Evolutionary conservation across 179 eudicot genomes (phyloP), one percentile per base, ranked within the genome.

Genomic region (Silene coronaria): DNA sequence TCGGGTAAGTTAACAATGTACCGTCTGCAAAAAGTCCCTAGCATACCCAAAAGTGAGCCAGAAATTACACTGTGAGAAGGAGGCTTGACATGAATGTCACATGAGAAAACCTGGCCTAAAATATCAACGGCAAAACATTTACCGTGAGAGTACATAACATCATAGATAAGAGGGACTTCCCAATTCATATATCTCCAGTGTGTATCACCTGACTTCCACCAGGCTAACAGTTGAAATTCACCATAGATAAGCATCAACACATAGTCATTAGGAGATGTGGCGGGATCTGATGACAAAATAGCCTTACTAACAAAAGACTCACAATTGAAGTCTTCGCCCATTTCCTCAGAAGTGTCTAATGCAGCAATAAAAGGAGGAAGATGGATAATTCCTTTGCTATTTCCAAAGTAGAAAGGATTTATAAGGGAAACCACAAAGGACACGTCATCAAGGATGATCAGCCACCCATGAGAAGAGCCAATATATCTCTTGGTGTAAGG

Each of bases 381-480:
- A 38, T 14, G 57, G 64, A 78, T 73, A 7, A 72, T 78, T 11
- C 76, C 81, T 24, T 53, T 34, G 45, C 23, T 57, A 67, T 64
- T 26, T 14, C 76, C 77, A 57, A 73, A 65, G 64, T 51, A 78
- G 51, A 78, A 73, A 19, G 77, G 77, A 57, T 78, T 78, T 19
- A 65, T 36, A 1, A 78, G 76, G 67, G 42, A 65, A 51, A 78
- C 38, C 67, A 64, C 59, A 19, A 73, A 78, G 32, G 76, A 36
- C 42, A 2, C 55, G 8, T 34, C 57, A 73, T 78, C 72, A 36
- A 78, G 65, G 67, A 62, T 65, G 67, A 78, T 73, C 62, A 73
- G 57, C 77, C 77, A 78, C 24, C 81, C 76, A 66, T 72, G 77
- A 51, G 81, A 78, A 34, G 77, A 78, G 34, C 81, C 81, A 57